Evolutionary conservation across 805 yeast genomes (phyloP), one percentile per base, ranked within the genome.

Genomic region (Saccharomycopsis schoenii): DNA sequence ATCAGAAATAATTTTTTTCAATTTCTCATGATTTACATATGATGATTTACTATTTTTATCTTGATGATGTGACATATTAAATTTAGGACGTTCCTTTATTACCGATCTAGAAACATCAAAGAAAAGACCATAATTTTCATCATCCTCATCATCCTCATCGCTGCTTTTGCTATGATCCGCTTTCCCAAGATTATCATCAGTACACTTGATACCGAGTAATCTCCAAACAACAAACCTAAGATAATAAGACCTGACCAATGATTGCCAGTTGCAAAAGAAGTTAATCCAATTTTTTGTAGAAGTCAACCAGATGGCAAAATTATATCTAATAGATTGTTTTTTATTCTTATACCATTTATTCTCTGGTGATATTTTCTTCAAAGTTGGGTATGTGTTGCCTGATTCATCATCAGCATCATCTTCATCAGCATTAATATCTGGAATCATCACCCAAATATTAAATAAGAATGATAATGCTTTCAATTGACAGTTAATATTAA

Each of bases 221-320:
- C 89, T 80, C 87, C 93, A 89, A 56, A 88, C 77, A 17, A 89
- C 62, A 24, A 89, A 75, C 50, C 91, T 75, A 56, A 81, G 76
- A 69, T 84, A 89, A 67, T 84, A 87, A 3, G 86, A 79, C 42
- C 96, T 75, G 25, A 88, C 84, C 17, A 89, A 71, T 2, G 96
- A 91, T 67, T 84, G 81, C 89, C 96, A 90, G 71, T 90, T 96
- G 43, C 84, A 80, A 67, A 89, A 83, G 63, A 80, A 81, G 56
- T 76, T 73, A 40, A 71, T 71, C 86, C 92, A 88, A 40, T 75
- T 72, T 0, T 68, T 66, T 3, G 74, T 69, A 2, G 81, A 76
- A 8, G 86, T 71, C 40, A 88, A 69, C 84, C 86, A 86, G 19
- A 71, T 67, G 4, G 82, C 73, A 58, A 84, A 71, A 66, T 80